Conservation (phyloP, 352 stramenopile species). For the Phytophthora cajani region DNA sequence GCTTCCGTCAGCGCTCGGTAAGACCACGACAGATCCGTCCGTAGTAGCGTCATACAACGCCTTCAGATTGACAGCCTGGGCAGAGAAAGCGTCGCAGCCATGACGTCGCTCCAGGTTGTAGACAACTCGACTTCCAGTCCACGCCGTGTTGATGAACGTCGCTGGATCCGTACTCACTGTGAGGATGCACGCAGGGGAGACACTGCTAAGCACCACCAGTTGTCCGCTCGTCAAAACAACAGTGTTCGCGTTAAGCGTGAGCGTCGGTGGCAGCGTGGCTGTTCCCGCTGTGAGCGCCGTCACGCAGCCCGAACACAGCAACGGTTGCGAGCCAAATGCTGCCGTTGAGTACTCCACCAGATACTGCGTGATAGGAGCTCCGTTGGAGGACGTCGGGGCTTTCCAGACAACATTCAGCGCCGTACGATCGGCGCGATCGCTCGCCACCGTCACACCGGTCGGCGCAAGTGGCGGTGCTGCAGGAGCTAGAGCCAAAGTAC, state of each 20-base stretch:
- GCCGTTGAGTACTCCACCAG: slow-evolving; percentile 87
- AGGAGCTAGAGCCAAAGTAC: slow-evolving; percentile 48
- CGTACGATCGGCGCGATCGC: slow-evolving; percentile 75
- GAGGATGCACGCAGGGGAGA: slow-evolving; percentile 60
- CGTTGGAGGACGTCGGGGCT: slow-evolving; percentile 64
- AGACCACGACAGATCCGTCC: slow-evolving; percentile 51
- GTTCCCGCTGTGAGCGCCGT: slow-evolving; percentile 41
- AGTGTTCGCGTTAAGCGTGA: slow-evolving; percentile 46
- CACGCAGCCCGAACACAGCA: slow-evolving; percentile 62
- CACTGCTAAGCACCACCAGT: slow-evolving; percentile 54
- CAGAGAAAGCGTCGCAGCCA: slow-evolving; percentile 72
- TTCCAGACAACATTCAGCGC: slow-evolving; percentile 90
- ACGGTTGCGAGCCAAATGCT: slow-evolving; percentile 42
- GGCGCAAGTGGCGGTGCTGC: slow-evolving; percentile 78
- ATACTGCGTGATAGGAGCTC: slow-evolving; percentile 72
- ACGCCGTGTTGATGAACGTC: slow-evolving; percentile 43
- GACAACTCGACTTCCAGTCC: slow-evolving; percentile 43
- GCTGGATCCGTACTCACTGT: slow-evolving; percentile 35
- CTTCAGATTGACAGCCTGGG: slow-evolving; percentile 42
- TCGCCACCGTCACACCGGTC: slow-evolving; percentile 80
- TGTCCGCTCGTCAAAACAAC: slow-evolving; percentile 40
- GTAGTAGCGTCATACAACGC: slow-evolving; percentile 49
- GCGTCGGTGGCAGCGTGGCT: slow-evolving; percentile 13
- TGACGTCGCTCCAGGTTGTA: slow-evolving; percentile 51
- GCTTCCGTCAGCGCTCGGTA: slow-evolving; percentile 5